A percentile compares a stretch with the other conserved stretches of the same genome.
These are phyloP conservation scores for Hyphopichia pseudoburtonii DNA, from an alignment of 1,139 yeast genomes.

Conservation along the genomic window DNA sequence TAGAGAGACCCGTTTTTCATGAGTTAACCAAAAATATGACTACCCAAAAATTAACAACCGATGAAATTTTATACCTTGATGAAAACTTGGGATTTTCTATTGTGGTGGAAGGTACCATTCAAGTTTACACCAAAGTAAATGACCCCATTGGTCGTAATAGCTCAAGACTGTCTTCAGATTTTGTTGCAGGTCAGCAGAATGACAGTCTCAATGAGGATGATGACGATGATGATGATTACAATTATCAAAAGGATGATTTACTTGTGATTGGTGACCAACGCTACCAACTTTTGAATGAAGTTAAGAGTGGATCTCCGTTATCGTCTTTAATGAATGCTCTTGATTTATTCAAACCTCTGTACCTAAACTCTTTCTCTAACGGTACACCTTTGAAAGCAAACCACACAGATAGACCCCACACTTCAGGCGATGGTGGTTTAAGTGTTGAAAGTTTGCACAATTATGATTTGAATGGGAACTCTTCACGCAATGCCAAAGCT, in stretches of 20 bases:
- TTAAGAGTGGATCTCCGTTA: slow-evolving; percentile 81
- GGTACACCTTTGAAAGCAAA: neutral
- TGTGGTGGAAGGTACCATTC: slow-evolving; percentile 91
- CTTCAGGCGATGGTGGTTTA: neutral
- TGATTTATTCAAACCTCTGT: slow-evolving; percentile 47
- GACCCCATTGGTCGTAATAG: slow-evolving; percentile 12
- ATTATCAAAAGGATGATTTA: slow-evolving; percentile 40
- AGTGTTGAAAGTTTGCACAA: neutral
- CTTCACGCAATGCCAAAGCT: neutral
- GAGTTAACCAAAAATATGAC: slow-evolving; percentile 91
- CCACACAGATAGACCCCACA: neutral
- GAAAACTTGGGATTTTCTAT: slow-evolving; percentile 83
- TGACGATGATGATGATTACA: slow-evolving; percentile 19
- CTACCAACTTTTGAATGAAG: slow-evolving; percentile 79
- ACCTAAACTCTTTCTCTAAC: neutral
- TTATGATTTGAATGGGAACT: neutral
- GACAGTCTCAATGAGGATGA: slow-evolving; percentile 14
- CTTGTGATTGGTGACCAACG: slow-evolving; percentile 49
- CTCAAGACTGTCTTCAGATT: slow-evolving; percentile 1
- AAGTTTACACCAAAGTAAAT: slow-evolving; percentile 66
- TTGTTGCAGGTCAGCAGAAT: no score
- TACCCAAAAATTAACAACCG: slow-evolving; percentile 76
- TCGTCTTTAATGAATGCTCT: slow-evolving; percentile 81
- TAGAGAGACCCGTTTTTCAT: slow-evolving; percentile 87
- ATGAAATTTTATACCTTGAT: slow-evolving; percentile 72